These are phyloP conservation scores for Zea mays DNA, from an alignment of 176 grass and related monocot species.

Conservation along the genomic window DNA sequence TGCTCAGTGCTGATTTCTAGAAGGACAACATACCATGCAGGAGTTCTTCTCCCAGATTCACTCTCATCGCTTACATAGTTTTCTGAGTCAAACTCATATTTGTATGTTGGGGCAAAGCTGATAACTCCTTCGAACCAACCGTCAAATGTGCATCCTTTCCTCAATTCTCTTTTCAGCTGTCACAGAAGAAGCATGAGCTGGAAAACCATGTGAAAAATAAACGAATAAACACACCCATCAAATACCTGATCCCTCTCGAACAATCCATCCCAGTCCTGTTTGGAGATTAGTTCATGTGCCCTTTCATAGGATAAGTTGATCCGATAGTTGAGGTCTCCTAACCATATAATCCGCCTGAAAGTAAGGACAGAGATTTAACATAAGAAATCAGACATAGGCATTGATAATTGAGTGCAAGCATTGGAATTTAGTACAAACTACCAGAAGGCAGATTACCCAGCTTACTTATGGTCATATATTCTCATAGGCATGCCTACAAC, in stretches of 20 bases:
- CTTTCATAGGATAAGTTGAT: constrained; percentile 78
- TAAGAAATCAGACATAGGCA: constrained; percentile 21
- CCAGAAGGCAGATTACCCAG: background rate
- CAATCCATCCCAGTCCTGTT: constrained; percentile 64
- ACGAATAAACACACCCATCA: constrained; percentile 24
- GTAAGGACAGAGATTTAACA: constrained; percentile 7
- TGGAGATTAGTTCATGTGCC: constrained; percentile 73
- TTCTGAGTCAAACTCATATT: constrained; percentile 79
- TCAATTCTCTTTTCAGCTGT: constrained; percentile 74
- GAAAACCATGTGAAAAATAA: constrained; percentile 22
- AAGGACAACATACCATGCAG: constrained; percentile 71
- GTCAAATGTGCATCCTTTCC: constrained; percentile 67
- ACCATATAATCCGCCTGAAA: constrained; percentile 94
- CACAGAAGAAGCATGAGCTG: constrained; percentile 31
- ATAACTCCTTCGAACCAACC: constrained; percentile 84
- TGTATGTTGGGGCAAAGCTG: constrained; percentile 86
- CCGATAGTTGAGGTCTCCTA: constrained; percentile 94
- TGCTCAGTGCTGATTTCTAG: background rate
- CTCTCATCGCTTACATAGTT: constrained; percentile 55
- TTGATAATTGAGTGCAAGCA: constrained; percentile 10
- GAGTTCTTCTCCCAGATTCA: constrained; percentile 70
- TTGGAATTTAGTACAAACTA: constrained; percentile 18
- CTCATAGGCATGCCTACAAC: constrained; percentile 44
- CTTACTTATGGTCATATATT: constrained; percentile 83
- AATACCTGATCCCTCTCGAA: constrained; percentile 76